Base-by-base conservation (phyloP, 495 filamentous ascomycete genomes). In the Endocarpon pusillum region DNA sequence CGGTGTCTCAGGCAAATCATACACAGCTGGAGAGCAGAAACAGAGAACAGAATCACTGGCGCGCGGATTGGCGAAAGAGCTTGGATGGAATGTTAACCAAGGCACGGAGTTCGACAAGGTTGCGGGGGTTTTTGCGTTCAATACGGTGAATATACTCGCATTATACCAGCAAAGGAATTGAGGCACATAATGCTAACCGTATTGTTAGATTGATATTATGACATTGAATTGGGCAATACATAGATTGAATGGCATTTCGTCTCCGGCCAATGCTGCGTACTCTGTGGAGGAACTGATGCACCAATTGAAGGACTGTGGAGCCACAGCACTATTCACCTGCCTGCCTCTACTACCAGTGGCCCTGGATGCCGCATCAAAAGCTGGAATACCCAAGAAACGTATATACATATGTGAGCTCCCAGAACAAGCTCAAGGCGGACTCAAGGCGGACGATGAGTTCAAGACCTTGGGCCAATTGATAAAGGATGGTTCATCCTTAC, bases 41-140 rank as follows among this genome's bases (percentile, higher is more conserved):
- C 64, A 75, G 28, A 68, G 83, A 2, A 68, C 78, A 2, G 71
- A 85, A 12, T 57, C 64, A 28, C 60, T 92, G n/a, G 69, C 82
- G 10, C 67, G 75, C 34, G 73, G 66, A 3, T 52, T 94, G 3
- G 59, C 71, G 6, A 78, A 82, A 46, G 72, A 81, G 41, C 55
- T 89, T 42, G 73, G 70, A 32, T 92, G 80, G 78, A 42, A 62
- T 19, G 69, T 78, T 5, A 86, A 87, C 42, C 43, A 67, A 38
- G 82, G 81, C 15, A 69, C 69, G 0, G 78, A 85, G 46, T 92
- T 79, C 77, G 85, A 94, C 44, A 94, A 89, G 55, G 73, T 84
- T 16, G 44, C 84, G 31, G 75, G 66, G 8, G 55, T 86, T 8
- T 92, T 81, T 53, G 75, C 73, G 22, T 42, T 86, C 35, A 94